Evolutionary conservation across 164 flowering plant species (phyloP).

Genomic region (Kalanchoe fedtschenkoi): DNA sequence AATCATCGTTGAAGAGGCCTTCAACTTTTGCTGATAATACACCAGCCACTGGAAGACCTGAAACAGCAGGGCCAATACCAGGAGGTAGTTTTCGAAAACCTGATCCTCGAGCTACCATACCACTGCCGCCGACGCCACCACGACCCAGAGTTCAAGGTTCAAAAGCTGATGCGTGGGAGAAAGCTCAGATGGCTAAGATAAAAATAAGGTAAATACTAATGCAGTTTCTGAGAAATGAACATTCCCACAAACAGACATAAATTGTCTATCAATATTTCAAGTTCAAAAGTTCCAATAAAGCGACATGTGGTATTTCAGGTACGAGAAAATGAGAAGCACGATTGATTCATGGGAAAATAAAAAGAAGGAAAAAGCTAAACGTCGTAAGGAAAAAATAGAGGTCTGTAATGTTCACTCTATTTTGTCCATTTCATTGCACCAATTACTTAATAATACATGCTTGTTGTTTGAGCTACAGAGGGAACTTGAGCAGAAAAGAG

Average conservation of each 20-base stretch:
- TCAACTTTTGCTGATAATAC: conserved; percentile 14
- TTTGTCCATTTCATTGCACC: too few species aligned
- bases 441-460: background rate
- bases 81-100: background rate
- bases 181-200: conserved; percentile 33
- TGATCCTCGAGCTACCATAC: conserved; percentile 1
- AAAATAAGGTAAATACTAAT: conserved; percentile 25
- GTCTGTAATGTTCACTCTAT: conserved; percentile 11
- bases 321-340: conserved; percentile 17
- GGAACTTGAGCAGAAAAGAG: conserved; percentile 24
- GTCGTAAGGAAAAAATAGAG: conserved; percentile 19
- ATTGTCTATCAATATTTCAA: too few species aligned
- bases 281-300: background rate
- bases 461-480: conserved; percentile 21
- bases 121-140: conserved; percentile 8
- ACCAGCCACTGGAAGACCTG: conserved; percentile 8
- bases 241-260: background rate
- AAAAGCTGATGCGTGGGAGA: conserved; percentile 45
- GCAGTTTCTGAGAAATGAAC: background rate
- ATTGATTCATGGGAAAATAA: conserved; percentile 29
- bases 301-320: conserved; percentile 20
- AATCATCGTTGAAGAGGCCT: conserved; percentile 14
- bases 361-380: conserved; percentile 24
- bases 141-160: conserved; percentile 13
- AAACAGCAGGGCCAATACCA: background rate